Conservation (phyloP, 202 grass and related monocot genomes). For the Panicum hallii region DNA sequence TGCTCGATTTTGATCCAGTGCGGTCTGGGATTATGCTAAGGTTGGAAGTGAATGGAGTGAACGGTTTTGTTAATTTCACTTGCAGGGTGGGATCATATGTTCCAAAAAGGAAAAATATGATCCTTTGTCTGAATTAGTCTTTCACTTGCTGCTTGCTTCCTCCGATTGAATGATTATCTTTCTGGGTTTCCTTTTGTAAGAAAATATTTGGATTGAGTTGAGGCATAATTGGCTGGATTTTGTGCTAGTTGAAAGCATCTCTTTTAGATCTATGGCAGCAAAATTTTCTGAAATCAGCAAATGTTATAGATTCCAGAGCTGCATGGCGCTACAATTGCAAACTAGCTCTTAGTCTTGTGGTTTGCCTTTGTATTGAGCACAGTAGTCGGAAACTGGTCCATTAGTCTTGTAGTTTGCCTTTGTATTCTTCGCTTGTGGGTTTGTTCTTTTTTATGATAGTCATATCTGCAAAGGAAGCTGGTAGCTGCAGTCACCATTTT, state of each 20-base stretch:
- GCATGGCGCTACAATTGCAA: neutral
- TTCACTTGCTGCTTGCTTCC: neutral
- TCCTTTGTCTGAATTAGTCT: slow-evolving; percentile 20
- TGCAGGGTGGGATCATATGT: neutral
- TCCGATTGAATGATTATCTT: slow-evolving; percentile 6
- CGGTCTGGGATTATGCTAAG: slow-evolving; percentile 35
- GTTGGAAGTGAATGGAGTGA: slow-evolving; percentile 6
- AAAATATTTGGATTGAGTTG: neutral
- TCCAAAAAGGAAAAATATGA: neutral
- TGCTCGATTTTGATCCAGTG: neutral
- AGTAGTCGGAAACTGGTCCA: neutral
- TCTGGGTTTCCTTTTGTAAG: neutral
- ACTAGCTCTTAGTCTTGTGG: neutral
- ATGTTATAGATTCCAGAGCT: neutral
- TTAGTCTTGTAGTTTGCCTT: slow-evolving; percentile 12
- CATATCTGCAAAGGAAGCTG: slow-evolving; percentile 42
- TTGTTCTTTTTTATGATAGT: slow-evolving; percentile 25
- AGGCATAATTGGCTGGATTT: neutral
- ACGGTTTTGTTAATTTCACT: neutral
- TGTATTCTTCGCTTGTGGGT: slow-evolving; percentile 11
- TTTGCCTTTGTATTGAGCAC: slow-evolving; percentile 8
- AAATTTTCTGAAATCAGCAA: neutral
- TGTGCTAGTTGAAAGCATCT: neutral
- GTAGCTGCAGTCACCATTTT: slow-evolving; percentile 19
- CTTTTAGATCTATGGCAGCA: neutral